A percentile compares a stretch with the other conserved stretches of the same genome.
Conservation (phyloP, 2,329 filamentous ascomycete genomes). For the Gaeumannomyces sp. region DNA sequence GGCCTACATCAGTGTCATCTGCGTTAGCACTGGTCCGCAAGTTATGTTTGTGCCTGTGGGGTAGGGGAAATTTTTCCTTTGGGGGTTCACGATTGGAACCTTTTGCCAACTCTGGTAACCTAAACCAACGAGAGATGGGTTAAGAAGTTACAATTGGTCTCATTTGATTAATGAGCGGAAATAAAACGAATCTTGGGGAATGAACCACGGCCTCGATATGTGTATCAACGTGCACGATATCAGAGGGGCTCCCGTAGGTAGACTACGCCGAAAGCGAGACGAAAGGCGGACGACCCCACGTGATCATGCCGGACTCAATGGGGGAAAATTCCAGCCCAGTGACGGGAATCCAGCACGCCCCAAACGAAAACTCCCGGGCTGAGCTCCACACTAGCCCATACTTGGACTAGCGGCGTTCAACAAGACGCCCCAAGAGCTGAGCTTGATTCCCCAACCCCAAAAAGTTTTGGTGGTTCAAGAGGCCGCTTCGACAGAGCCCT, state of each 20-base stretch:
- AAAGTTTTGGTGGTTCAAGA: conserved; percentile 11
- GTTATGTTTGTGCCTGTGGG: neutral
- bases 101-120: neutral
- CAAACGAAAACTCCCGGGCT: neutral
- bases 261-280: too few relatives aligned
- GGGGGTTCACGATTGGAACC: neutral
- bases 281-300: neutral
- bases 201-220: too few relatives aligned
- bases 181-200: neutral
- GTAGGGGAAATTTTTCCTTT: neutral
- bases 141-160: neutral
- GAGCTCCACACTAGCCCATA: neutral
- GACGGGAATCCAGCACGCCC: neutral
- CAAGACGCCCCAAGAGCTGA: conserved; percentile 28
- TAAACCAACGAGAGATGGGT: neutral
- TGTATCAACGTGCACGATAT: too few relatives aligned
- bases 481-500: neutral
- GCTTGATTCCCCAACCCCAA: conserved; percentile 11
- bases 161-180: neutral
- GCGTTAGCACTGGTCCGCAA: neutral
- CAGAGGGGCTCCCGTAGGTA: neutral
- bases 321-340: neutral
- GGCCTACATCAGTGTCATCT: neutral
- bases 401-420: conserved; percentile 36
- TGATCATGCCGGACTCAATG: neutral